Conservation (phyloP, 495 filamentous ascomycete genomes). For the Penicillium macrosclerotiorum region DNA sequence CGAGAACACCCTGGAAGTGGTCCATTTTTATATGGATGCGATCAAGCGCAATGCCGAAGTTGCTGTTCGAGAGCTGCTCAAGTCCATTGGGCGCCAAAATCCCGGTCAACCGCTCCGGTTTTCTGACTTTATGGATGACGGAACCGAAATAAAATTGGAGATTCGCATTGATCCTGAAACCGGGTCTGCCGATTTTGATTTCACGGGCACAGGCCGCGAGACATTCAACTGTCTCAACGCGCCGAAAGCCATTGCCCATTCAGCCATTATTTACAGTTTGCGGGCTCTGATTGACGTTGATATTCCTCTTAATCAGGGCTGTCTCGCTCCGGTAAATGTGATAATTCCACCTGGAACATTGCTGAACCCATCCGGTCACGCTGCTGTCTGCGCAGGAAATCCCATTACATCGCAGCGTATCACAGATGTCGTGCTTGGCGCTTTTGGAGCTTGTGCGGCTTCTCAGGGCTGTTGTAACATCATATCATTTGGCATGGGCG, state of each 20-base stretch:
- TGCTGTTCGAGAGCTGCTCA: slow-evolving; percentile 73
- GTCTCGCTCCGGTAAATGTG: slow-evolving; percentile 75
- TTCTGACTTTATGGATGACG: slow-evolving; percentile 89
- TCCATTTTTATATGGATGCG: slow-evolving; percentile 86
- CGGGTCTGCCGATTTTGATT: slow-evolving; percentile 90
- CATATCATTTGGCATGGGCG: slow-evolving; percentile 36
- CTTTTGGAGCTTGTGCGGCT: slow-evolving; percentile 80
- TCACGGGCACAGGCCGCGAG: slow-evolving; percentile 74
- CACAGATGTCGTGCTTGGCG: slow-evolving; percentile 80
- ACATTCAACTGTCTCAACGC: slow-evolving; percentile 85
- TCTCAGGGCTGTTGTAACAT: slow-evolving; percentile 85
- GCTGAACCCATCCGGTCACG: slow-evolving; percentile 68
- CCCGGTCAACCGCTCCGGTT: slow-evolving; percentile 70
- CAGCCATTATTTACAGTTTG: slow-evolving; percentile 88
- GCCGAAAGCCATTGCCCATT: slow-evolving; percentile 82
- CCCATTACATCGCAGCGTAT: slow-evolving; percentile 78
- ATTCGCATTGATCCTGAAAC: slow-evolving; percentile 76
- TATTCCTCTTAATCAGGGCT: slow-evolving; percentile 92
- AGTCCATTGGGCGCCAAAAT: slow-evolving; percentile 67
- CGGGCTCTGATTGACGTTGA: slow-evolving; percentile 81
- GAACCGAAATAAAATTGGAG: slow-evolving; percentile 73
- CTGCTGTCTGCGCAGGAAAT: slow-evolving; percentile 86
- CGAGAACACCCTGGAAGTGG: slow-evolving; percentile 82
- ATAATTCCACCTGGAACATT: slow-evolving; percentile 76
- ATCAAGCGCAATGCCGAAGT: slow-evolving; percentile 88